Conservation (phyloP, 169 alveolate genomes). For the Eimeria acervulina region DNA sequence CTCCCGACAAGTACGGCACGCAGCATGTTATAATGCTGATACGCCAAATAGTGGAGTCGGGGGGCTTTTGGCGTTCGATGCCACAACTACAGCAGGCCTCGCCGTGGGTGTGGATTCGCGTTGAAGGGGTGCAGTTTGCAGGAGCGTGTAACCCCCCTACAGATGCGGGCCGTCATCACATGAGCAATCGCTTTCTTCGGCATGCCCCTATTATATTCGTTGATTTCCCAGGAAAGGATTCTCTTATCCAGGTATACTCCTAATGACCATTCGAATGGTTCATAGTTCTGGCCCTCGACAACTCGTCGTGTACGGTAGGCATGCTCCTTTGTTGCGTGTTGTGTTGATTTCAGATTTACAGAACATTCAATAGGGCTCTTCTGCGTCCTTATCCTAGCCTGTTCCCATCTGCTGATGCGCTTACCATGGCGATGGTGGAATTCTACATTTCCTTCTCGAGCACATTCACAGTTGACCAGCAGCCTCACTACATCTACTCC, state of each 20-base stretch:
- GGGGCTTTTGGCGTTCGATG: conserved; percentile 97
- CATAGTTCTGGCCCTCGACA: background rate
- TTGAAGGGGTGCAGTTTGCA: conserved; percentile 98
- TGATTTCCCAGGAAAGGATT: conserved; percentile 99
- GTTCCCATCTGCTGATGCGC: conserved; percentile 92
- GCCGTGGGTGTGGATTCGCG: conserved; percentile 92
- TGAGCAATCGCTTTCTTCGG: conserved; percentile 97
- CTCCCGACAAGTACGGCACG: conserved; percentile 98
- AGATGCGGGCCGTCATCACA: conserved; percentile 98
- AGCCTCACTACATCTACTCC: conserved; percentile 98
- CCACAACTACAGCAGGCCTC: conserved; percentile 89
- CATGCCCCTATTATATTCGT: conserved; percentile 97
- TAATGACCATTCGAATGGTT: background rate
- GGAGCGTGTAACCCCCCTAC: conserved; percentile 99
- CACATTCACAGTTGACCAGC: conserved; percentile 97
- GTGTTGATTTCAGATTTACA: conserved; percentile 87
- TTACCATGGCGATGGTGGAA: conserved; percentile 98
- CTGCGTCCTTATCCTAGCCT: conserved; percentile 87
- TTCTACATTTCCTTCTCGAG: conserved; percentile 95
- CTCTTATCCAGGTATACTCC: conserved; percentile 93
- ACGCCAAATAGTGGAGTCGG: conserved; percentile 97
- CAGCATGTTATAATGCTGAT: conserved; percentile 97
- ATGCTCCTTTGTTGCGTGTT: background rate
- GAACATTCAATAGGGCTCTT: conserved; percentile 98
- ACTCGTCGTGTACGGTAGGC: background rate